Evolutionary conservation across 1,284 basidiomycete genomes (phyloP), one percentile per base, ranked within the genome.

Genomic region (Anthracocystis walkeri): DNA sequence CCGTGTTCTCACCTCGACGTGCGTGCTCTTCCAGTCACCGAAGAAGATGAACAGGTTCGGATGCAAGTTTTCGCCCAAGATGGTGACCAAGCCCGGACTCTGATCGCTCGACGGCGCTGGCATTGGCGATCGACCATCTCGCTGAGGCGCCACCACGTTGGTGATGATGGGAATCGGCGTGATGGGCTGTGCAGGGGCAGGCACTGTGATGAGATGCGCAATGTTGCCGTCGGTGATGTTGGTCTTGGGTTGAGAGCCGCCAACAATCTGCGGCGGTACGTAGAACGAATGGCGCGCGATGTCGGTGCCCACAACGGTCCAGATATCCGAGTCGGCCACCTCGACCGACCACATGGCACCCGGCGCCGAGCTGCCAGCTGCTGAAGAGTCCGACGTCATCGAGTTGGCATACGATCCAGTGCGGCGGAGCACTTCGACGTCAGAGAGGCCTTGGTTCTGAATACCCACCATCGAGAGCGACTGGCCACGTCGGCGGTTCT

Each of bases 61-160:
- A 81, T 89, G 89, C 85, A 97, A 94, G 86, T 95, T 93, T 85
- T 94, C 93, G 64, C 94, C 95, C 82, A 94, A 93, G 5, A 94
- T 88, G 45, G 92, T 93, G 64, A 94, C 87, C 90, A 94, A 90
- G 86, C 91, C 91, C 23, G 62, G 72, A 20, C 63, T 65, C 48
- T 89, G 89, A 46, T 69, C 66, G 65, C 56, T 48, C 25, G 70
- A 42, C 21, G 53, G 46, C 38, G 52, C 57, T 16, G 57, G 57
- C 70, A 74, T 74, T 5, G 71, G 41, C 46, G 71, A 65, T 48
- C 62, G 48, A 21, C 63, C 66, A 84, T 93, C 92, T 16, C 93
- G 92, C 33, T 92, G 91, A 35, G 65, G 66, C 33, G 75, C 57
- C 35, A 78, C 95, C 87, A 95, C 95, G 83, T 94, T 95, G 87